A percentile compares a stretch with the other conserved stretches of the same genome.
These are phyloP conservation scores for Alternaria metachromatica DNA, from an alignment of 2,329 filamentous ascomycete species.

Conservation along the genomic window DNA sequence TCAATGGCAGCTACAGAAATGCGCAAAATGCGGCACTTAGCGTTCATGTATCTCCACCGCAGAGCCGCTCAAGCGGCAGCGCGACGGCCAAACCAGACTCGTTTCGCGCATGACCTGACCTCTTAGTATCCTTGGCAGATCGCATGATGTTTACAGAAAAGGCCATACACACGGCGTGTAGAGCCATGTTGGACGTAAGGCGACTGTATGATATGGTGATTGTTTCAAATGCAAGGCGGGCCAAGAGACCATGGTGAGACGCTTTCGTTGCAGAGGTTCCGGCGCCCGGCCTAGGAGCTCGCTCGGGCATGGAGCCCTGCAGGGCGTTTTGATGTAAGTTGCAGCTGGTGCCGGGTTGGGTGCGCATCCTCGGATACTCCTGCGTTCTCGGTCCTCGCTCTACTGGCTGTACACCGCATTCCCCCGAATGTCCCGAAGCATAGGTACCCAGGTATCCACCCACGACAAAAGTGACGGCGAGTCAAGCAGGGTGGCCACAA, in stretches of 20 bases:
- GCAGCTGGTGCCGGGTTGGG: not conserved
- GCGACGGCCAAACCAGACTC: slow-evolving; percentile 30
- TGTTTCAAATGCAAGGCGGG: slow-evolving; percentile 33
- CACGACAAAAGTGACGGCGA: not conserved
- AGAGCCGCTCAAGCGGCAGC: slow-evolving; percentile 22
- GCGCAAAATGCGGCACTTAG: slow-evolving; percentile 19
- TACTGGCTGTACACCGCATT: not conserved
- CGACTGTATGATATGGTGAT: slow-evolving; percentile 19
- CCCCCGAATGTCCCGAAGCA: not conserved
- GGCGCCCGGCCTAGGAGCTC: not conserved
- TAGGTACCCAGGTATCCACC: not conserved
- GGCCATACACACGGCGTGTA: slow-evolving; percentile 25
- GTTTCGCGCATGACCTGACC: slow-evolving; percentile 33
- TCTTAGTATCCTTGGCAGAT: slow-evolving; percentile 12
- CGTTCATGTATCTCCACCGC: slow-evolving; percentile 16
- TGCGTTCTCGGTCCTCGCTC: not conserved
- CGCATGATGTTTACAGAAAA: slow-evolving; percentile 26
- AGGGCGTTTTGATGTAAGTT: not conserved
- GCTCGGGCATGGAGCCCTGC: not conserved
- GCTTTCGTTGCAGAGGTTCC: slow-evolving; percentile 18
- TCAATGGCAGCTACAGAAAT: slow-evolving; percentile 16
- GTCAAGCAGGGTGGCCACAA: not conserved
- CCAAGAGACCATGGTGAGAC: slow-evolving; percentile 35
- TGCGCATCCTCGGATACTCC: slow-evolving; percentile 1
- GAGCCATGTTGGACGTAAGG: slow-evolving; percentile 12